Evolutionary conservation across 1,284 basidiomycete species (phyloP).

Genomic region (Heterobasidion occidentale): DNA sequence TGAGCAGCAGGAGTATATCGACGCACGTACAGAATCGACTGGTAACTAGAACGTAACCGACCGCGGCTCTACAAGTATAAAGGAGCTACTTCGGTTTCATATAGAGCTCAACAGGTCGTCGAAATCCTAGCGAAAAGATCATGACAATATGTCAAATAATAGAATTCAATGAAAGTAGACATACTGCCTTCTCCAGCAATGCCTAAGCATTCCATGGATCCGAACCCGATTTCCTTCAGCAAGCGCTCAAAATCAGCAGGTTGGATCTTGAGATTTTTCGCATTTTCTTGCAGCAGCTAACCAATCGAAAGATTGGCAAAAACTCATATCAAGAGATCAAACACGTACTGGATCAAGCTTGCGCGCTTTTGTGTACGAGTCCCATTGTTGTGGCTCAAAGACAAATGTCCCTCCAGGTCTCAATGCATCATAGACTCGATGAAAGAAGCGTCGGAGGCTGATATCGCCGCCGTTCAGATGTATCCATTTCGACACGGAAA

Average conservation of each 20-base stretch:
- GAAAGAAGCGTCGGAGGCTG: constrained; percentile 57
- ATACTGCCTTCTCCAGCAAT: constrained; percentile 50
- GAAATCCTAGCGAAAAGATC: constrained; percentile 30
- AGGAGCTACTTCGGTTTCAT: constrained; percentile 15
- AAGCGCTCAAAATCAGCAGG: constrained; percentile 54
- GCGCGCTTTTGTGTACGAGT: constrained; percentile 67
- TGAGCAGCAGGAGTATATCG: too few species aligned
- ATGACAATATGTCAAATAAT: not conserved
- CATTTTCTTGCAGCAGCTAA: constrained; percentile 51
- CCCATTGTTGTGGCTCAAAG: constrained; percentile 76
- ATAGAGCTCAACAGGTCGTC: constrained; percentile 41
- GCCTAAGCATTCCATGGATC: constrained; percentile 39
- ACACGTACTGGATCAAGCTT: constrained; percentile 50
- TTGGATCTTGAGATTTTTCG: constrained; percentile 41
- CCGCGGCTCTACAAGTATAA: too few species aligned
- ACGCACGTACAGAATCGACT: too few species aligned
- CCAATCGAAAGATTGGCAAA: not conserved
- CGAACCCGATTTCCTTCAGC: constrained; percentile 57
- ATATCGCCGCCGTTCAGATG: constrained; percentile 72
- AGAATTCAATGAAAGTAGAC: constrained; percentile 10
- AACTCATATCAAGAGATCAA: not conserved
- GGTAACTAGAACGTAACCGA: too few species aligned
- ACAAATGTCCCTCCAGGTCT: constrained; percentile 53
- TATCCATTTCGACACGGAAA: constrained; percentile 84
- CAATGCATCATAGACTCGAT: constrained; percentile 47